These are phyloP conservation scores for Microstroma glucosiphilum DNA, from an alignment of 1,284 basidiomycete genomes.

Conservation along the genomic window DNA sequence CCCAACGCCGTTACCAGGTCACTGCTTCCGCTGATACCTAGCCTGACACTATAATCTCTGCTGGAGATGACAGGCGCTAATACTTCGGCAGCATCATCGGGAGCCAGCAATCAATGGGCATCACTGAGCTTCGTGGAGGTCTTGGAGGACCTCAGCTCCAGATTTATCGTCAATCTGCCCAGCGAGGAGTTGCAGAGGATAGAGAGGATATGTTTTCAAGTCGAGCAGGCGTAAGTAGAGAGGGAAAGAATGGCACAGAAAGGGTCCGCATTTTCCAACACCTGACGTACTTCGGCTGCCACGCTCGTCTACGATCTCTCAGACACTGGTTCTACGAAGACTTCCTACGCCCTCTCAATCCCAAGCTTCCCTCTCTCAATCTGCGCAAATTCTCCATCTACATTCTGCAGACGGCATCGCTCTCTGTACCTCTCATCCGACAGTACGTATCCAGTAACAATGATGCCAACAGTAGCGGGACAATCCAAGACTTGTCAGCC, in stretches of 20 bases:
- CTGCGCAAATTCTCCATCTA: slow-evolving; percentile 90
- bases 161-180: slow-evolving; percentile 95
- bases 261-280: not conserved
- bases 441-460: slow-evolving; percentile 37
- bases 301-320: slow-evolving; percentile 14
- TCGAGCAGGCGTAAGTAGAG: slow-evolving; percentile 86
- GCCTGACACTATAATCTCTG: too few species aligned
- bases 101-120: slow-evolving; percentile 5
- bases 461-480: slow-evolving; percentile 28
- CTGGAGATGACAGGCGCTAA: not conserved
- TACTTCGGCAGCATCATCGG: not conserved
- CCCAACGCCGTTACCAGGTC: too few species aligned
- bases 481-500: not conserved
- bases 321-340: slow-evolving; percentile 99
- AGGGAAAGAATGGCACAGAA: slow-evolving; percentile 7
- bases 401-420: slow-evolving; percentile 57
- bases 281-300: not conserved
- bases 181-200: slow-evolving; percentile 83
- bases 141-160: slow-evolving; percentile 54
- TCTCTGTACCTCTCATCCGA: slow-evolving; percentile 45
- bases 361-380: slow-evolving; percentile 67
- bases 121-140: slow-evolving; percentile 39
- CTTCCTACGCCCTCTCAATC: slow-evolving; percentile 79
- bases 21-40: too few species aligned
- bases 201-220: slow-evolving; percentile 94